phyloP scores from a whole-genome alignment of 2,329 filamentous ascomycete genomes.

The Fusarium sarcochroum region DNA sequence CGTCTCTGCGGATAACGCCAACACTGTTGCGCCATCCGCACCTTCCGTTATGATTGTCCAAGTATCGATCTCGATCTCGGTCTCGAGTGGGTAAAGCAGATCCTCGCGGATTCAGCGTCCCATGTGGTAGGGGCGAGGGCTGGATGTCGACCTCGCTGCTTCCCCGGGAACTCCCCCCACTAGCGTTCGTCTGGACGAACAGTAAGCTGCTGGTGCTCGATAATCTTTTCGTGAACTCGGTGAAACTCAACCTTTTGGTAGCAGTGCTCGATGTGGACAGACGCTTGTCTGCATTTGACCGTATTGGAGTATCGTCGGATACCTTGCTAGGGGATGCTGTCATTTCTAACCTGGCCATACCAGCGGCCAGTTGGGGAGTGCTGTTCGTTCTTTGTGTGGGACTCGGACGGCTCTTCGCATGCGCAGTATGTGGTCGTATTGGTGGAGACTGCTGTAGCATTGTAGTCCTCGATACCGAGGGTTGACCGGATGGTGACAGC shows the following conservation, averaged over 20 bases:
- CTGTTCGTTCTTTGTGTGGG: slow-evolving; percentile 62
- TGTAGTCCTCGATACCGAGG: slow-evolving; percentile 50
- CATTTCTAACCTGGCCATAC: slow-evolving; percentile 45
- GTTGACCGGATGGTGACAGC: slow-evolving; percentile 52
- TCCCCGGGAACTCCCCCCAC: slow-evolving; percentile 62
- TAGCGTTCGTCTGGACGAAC: slow-evolving; percentile 70
- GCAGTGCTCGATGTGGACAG: slow-evolving; percentile 68
- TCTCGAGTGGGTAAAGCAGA: slow-evolving; percentile 52
- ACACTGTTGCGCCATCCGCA: slow-evolving; percentile 72
- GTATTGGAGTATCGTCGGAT: slow-evolving; percentile 53
- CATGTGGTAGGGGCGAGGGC: slow-evolving; percentile 53
- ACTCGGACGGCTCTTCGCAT: slow-evolving; percentile 63
- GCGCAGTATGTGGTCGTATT: slow-evolving; percentile 67
- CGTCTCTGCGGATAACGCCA: slow-evolving; percentile 67
- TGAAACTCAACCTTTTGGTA: slow-evolving; percentile 72
- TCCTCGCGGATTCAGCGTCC: slow-evolving; percentile 61
- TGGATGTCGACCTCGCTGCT: slow-evolving; percentile 62
- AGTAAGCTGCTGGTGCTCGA: slow-evolving; percentile 73
- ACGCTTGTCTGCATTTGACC: slow-evolving; percentile 60
- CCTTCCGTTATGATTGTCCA: slow-evolving; percentile 56
- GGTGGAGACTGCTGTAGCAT: slow-evolving; percentile 43
- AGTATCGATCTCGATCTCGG: slow-evolving; percentile 50
- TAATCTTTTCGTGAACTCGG: slow-evolving; percentile 71
- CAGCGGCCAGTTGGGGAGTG: slow-evolving; percentile 61
- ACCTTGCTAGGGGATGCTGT: slow-evolving; percentile 44